phyloP scores from a whole-genome alignment of 73 alveolate genomes.

The Tetrahymena borealis region DNA sequence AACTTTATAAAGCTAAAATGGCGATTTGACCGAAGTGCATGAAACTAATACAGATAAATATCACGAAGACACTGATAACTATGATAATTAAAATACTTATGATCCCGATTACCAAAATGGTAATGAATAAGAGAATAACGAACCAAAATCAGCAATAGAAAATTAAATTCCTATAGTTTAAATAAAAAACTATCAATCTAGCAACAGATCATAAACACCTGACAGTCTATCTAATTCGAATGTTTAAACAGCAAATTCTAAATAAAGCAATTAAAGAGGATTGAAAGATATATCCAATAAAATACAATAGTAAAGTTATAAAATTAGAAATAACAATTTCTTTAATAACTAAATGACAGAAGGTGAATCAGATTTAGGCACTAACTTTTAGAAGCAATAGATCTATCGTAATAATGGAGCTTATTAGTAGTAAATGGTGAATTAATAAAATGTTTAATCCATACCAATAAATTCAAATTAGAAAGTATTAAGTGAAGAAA shows the following conservation, averaged over 20 bases:
- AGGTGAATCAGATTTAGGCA: background rate
- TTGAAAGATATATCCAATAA: background rate
- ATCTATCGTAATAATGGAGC: background rate
- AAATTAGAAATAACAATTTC: background rate
- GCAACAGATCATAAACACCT: background rate
- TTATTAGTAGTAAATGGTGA: background rate
- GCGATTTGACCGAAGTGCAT: background rate
- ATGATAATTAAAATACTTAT: background rate
- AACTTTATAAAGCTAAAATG: background rate
- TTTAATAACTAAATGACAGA: background rate
- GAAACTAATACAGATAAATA: background rate
- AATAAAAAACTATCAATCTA: background rate
- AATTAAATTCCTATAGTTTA: background rate
- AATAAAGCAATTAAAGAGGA: background rate
- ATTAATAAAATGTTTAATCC: background rate
- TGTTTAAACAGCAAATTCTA: background rate
- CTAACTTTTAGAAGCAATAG: background rate
- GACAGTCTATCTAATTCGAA: background rate
- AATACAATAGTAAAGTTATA: background rate
- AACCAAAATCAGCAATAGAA: background rate
- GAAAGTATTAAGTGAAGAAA: background rate
- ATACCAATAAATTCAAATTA: background rate
- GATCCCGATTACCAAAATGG: background rate
- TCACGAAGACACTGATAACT: background rate
- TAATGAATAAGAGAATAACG: background rate